phyloP scores from a whole-genome alignment of 805 yeast genomes.

The Monosporozyma solicola region DNA sequence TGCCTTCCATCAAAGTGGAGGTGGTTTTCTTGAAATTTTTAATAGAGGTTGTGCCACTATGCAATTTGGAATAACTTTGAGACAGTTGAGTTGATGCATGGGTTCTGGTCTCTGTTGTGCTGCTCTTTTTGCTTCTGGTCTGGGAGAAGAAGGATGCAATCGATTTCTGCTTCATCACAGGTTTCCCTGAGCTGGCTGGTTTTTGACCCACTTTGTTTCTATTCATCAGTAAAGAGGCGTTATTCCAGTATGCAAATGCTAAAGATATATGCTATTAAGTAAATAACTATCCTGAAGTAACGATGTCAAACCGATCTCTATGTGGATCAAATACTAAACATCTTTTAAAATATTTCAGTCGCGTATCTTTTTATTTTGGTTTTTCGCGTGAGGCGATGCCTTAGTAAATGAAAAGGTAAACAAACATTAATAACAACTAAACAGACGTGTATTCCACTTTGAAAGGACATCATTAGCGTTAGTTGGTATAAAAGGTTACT shows the following conservation, averaged over 20 bases:
- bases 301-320: background rate
- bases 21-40: background rate
- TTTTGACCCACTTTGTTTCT: background rate
- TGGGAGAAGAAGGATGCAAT: slow-evolving; percentile 10
- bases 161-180: slow-evolving; percentile 6
- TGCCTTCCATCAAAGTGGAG: background rate
- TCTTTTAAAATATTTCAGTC: background rate
- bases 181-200: background rate
- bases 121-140: background rate
- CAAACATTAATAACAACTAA: background rate
- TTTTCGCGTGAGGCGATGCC: background rate
- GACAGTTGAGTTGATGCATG: background rate
- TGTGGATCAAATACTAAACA: background rate
- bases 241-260: background rate
- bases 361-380: background rate
- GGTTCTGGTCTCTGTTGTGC: background rate
- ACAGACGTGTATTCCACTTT: background rate
- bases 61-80: background rate
- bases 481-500: background rate
- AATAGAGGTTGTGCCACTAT: background rate
- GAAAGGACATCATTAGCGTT: background rate
- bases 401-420: background rate
- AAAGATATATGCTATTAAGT: background rate
- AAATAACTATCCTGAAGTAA: too few relatives aligned
- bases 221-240: background rate